Evolutionary conservation across 306 rosid genomes (phyloP).

Genomic region (Begonia masoniana): DNA sequence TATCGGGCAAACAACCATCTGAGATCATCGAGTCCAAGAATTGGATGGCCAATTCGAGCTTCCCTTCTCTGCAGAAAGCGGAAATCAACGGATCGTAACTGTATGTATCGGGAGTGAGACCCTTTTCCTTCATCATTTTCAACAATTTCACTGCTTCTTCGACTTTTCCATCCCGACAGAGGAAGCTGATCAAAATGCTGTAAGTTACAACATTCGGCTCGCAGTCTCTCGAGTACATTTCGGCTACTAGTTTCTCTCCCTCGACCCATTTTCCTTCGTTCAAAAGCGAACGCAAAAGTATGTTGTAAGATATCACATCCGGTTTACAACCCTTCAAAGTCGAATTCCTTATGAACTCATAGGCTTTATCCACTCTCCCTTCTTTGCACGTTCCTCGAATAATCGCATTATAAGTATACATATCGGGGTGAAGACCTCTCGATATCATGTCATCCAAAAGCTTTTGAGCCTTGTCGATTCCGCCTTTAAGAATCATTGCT

Average conservation of each 20-base stretch:
- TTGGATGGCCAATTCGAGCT: conserved; percentile 50
- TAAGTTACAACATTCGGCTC: conserved; percentile 59
- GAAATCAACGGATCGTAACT: conserved; percentile 75
- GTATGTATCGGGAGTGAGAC: conserved; percentile 61
- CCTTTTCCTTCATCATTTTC: conserved; percentile 63
- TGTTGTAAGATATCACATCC: conserved; percentile 51
- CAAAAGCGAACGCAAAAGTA: conserved; percentile 44
- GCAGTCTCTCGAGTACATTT: conserved; percentile 46
- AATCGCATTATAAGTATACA: conserved; percentile 52
- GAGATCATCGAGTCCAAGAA: conserved; percentile 58
- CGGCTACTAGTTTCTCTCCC: conserved; percentile 44
- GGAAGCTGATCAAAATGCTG: conserved; percentile 48
- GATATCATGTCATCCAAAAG: conserved; percentile 67
- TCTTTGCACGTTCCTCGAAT: conserved; percentile 64
- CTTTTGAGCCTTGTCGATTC: conserved; percentile 48
- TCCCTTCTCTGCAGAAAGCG: conserved; percentile 60
- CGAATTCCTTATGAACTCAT: conserved; percentile 32
- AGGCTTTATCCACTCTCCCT: conserved; percentile 60
- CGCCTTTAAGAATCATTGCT: conserved; percentile 55
- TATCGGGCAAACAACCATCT: conserved; percentile 67
- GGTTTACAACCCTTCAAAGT: conserved; percentile 47
- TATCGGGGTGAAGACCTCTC: conserved; percentile 57
- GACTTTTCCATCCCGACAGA: conserved; percentile 52
- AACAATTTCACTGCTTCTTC: conserved; percentile 55
- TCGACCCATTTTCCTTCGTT: conserved; percentile 49